These are phyloP conservation scores for Chamaecyparis obtusa DNA, from an alignment of 75 land plant species.

Conservation along the genomic window DNA sequence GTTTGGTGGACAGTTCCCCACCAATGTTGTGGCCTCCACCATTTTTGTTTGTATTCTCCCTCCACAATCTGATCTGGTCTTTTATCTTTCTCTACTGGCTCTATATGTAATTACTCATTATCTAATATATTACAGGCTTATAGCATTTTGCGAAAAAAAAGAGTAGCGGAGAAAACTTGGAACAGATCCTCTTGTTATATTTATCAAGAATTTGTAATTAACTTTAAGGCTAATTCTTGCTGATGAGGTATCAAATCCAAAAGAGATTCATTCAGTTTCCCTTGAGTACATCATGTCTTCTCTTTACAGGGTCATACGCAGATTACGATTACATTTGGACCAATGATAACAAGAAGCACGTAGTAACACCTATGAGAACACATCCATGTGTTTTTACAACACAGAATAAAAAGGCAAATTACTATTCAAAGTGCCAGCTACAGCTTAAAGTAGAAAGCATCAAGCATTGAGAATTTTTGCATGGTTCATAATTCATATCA, in stretches of 20 bases:
- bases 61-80: too few species aligned
- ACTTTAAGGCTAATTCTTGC: not conserved
- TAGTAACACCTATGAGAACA: not conserved
- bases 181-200: not conserved
- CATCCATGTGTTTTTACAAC: not conserved
- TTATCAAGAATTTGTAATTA: not conserved
- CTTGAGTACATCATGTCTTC: not conserved
- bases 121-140: too few species aligned
- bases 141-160: too few species aligned
- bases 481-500: not conserved
- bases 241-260: not conserved
- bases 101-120: too few species aligned
- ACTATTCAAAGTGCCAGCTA: not conserved
- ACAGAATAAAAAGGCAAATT: not conserved
- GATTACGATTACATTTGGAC: not conserved
- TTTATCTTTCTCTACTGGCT: too few species aligned
- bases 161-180: not conserved
- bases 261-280: not conserved
- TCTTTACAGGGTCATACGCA: not conserved
- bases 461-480: not conserved
- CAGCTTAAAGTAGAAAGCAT: not conserved
- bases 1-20: too few species aligned
- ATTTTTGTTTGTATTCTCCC: too few species aligned
- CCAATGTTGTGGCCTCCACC: too few species aligned
- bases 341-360: not conserved